phyloP scores from a whole-genome alignment of 2,329 filamentous ascomycete genomes.

The Pseudocercospora vitis region DNA sequence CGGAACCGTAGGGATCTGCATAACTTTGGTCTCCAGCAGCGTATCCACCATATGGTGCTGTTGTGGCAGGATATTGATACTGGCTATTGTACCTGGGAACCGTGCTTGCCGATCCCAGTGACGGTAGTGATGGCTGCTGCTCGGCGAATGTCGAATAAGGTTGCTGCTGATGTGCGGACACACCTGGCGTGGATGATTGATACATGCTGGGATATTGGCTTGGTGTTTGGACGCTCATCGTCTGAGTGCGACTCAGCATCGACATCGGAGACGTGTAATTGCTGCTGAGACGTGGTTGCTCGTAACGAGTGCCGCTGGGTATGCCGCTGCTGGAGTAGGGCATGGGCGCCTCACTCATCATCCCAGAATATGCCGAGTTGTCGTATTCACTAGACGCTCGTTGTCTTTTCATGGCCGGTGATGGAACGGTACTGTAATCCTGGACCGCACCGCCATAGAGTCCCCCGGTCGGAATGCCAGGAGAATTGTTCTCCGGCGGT shows the following conservation, averaged over 20 bases:
- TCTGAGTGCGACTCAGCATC: constrained; percentile 18
- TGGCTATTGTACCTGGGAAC: neutral
- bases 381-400: constrained; percentile 32
- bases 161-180: neutral
- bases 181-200: neutral
- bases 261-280: constrained; percentile 18
- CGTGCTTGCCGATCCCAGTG: constrained; percentile 1
- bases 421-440: constrained; percentile 21
- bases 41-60: neutral
- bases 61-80: neutral
- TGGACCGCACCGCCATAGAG: constrained; percentile 25
- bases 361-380: constrained; percentile 20
- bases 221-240: constrained; percentile 19
- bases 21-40: neutral
- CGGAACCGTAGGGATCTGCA: constrained; percentile 1
- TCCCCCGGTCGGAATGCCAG: constrained; percentile 13
- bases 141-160: neutral
- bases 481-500: constrained; percentile 25
- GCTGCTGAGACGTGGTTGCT: constrained; percentile 17
- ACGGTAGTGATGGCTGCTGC: neutral
- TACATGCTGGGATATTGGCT: constrained; percentile 2
- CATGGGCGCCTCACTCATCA: constrained; percentile 16
- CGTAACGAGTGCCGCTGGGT: constrained; percentile 22
- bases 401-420: constrained; percentile 29
- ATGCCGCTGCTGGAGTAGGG: constrained; percentile 21